Conservation (phyloP, 140 eudicot genomes). For the Stevia rebaudiana region DNA sequence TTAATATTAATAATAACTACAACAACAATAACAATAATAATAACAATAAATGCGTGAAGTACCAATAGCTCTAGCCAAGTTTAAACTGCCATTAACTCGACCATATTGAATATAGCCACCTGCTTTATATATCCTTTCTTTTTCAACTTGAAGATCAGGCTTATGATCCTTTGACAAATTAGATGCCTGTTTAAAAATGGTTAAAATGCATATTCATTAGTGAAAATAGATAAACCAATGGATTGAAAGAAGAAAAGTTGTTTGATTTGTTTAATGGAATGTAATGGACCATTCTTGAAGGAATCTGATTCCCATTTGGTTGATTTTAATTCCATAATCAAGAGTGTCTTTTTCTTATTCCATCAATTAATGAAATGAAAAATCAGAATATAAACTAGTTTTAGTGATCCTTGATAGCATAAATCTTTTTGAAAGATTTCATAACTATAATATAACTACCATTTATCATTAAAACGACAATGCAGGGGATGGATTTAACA, state of each 20-base stretch:
- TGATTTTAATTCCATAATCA: neutral
- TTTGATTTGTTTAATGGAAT: neutral
- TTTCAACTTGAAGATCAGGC: constrained; percentile 76
- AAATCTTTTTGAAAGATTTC: neutral
- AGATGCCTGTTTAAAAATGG: constrained; percentile 47
- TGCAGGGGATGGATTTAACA: too few relatives aligned
- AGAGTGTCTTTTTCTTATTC: neutral
- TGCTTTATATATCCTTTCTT: constrained; percentile 75
- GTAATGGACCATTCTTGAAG: neutral
- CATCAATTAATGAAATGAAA: neutral
- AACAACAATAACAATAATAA: neutral
- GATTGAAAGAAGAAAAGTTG: neutral
- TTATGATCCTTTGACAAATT: constrained; percentile 83
- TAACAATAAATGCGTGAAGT: neutral
- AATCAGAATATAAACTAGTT: neutral
- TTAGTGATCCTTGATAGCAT: neutral
- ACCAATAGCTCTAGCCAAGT: constrained; percentile 95
- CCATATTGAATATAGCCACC: constrained; percentile 87
- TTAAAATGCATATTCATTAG: constrained; percentile 6
- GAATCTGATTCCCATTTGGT: neutral
- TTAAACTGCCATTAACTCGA: constrained; percentile 84
- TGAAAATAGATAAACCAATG: neutral
- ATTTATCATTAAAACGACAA: neutral
- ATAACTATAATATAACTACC: neutral
- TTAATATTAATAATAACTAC: neutral